Percentiles rank a stretch among this genome's conserved stretches.
These are phyloP conservation scores for Trichoderma aggressivum DNA, from an alignment of 2,329 filamentous ascomycete species.

Conservation along the genomic window DNA sequence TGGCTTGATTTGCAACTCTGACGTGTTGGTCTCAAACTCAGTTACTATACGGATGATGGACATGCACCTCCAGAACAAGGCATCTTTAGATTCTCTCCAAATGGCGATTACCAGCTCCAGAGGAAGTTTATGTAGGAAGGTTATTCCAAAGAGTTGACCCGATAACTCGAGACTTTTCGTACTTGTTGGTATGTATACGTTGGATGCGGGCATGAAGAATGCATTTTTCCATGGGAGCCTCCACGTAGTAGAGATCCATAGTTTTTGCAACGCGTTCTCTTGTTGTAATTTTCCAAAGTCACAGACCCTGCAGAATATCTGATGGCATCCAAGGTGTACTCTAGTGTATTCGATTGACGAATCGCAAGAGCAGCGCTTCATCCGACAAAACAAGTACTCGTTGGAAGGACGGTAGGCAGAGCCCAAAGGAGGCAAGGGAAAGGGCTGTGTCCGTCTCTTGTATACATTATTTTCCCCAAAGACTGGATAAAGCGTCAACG, in stretches of 20 bases:
- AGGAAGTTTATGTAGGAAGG: background rate
- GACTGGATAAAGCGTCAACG: background rate
- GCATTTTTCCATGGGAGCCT: background rate
- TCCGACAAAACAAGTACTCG: background rate
- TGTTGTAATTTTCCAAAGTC: background rate
- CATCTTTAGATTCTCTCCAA: background rate
- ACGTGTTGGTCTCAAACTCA: background rate
- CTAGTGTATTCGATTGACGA: background rate
- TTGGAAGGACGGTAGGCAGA: background rate
- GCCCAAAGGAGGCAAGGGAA: background rate
- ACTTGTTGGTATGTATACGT: background rate
- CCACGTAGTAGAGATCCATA: background rate
- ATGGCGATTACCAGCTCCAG: background rate
- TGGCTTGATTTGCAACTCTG: background rate
- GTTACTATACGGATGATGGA: background rate
- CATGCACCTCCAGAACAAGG: background rate
- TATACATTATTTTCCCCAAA: background rate
- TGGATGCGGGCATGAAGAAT: background rate
- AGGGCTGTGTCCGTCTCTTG: background rate
- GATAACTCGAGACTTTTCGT: background rate
- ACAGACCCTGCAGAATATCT: background rate
- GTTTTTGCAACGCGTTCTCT: too few relatives aligned
- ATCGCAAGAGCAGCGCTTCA: background rate
- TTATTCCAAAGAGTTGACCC: background rate
- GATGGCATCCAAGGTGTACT: background rate